Evolutionary conservation across 2,329 filamentous ascomycete species (phyloP).

Genomic region (Dothistroma septosporum): DNA sequence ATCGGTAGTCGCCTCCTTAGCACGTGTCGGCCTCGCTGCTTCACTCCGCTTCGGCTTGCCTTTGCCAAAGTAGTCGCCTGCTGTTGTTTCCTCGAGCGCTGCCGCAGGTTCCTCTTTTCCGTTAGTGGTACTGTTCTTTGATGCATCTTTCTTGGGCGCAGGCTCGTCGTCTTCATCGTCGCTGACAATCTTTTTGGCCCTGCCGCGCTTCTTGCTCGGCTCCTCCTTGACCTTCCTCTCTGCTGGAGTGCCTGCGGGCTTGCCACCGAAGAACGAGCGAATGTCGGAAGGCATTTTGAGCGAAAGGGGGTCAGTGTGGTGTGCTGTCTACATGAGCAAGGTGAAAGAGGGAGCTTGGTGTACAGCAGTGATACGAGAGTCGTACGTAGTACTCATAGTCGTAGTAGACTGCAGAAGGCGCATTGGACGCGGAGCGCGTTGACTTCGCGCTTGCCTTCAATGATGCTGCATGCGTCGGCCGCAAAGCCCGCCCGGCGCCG

Average conservation of each 20-base stretch:
- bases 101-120: slow-evolving; percentile 36
- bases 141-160: slow-evolving; percentile 23
- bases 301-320: neutral
- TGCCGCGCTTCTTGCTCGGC: slow-evolving; percentile 46
- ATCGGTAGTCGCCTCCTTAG: slow-evolving; percentile 13
- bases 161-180: slow-evolving; percentile 56
- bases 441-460: neutral
- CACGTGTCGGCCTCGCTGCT: slow-evolving; percentile 25
- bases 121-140: slow-evolving; percentile 57
- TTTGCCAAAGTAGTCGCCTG: slow-evolving; percentile 60
- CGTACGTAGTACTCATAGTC: neutral
- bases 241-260: slow-evolving; percentile 56
- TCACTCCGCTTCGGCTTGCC: slow-evolving; percentile 52
- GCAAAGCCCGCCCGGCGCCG: neutral
- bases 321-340: neutral
- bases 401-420: neutral
- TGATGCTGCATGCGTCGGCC: neutral
- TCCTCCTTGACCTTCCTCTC: slow-evolving; percentile 31
- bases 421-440: neutral
- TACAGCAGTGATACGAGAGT: neutral
- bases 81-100: slow-evolving; percentile 52
- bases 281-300: slow-evolving; percentile 75
- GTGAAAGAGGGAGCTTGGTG: neutral
- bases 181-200: slow-evolving; percentile 64
- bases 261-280: slow-evolving; percentile 81